Evolutionary conservation across 1,284 basidiomycete species (phyloP).

Genomic region (Irpex sp.): DNA sequence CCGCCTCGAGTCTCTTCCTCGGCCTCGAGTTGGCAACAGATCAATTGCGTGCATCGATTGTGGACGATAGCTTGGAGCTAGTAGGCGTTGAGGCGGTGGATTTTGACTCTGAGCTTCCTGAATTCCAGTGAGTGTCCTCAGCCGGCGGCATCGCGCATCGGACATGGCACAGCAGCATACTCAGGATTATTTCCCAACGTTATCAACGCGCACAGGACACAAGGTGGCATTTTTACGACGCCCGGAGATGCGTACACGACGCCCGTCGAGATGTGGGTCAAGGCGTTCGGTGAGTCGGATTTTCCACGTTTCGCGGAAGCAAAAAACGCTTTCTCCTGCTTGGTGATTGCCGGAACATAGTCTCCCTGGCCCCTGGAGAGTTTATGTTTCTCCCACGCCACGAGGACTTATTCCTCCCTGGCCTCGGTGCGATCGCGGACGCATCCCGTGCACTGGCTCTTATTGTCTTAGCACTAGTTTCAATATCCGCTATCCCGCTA

Average conservation of each 20-base stretch:
- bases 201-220: slow-evolving; percentile 48
- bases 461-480: neutral
- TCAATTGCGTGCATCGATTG: slow-evolving; percentile 73
- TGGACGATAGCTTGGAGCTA: slow-evolving; percentile 76
- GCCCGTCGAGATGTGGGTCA: slow-evolving; percentile 84
- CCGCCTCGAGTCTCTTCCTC: slow-evolving; percentile 60
- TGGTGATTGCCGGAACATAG: slow-evolving; percentile 9
- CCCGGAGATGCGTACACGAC: slow-evolving; percentile 81
- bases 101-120: slow-evolving; percentile 73
- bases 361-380: neutral
- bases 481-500: neutral
- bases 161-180: slow-evolving; percentile 5
- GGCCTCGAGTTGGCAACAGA: slow-evolving; percentile 79
- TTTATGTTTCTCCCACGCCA: slow-evolving; percentile 1
- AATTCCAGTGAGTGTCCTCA: slow-evolving; percentile 65
- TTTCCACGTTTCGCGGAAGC: slow-evolving; percentile 39
- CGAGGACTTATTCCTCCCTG: neutral
- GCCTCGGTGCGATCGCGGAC: slow-evolving; percentile 1
- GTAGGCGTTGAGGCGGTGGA: slow-evolving; percentile 76
- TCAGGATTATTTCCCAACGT: slow-evolving; percentile 2
- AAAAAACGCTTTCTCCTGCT: slow-evolving; percentile 22
- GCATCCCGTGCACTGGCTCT: neutral
- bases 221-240: slow-evolving; percentile 80
- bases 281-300: slow-evolving; percentile 63
- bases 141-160: slow-evolving; percentile 3